Conservation (phyloP, 2,329 filamentous ascomycete species). For the Graphium sp. region DNA sequence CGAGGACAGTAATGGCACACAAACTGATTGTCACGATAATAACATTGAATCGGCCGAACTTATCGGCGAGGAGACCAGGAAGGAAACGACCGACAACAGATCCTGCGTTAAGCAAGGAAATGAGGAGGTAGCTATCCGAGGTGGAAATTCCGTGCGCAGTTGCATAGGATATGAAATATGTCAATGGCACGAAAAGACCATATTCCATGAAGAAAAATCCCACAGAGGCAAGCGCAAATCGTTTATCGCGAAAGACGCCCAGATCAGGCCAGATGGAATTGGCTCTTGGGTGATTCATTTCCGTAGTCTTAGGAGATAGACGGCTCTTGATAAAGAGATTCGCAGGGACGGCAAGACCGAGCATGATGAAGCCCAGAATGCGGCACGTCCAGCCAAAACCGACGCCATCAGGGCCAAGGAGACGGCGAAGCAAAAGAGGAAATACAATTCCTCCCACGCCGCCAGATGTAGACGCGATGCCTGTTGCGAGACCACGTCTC, state of each 20-base stretch:
- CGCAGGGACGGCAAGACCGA: conserved; percentile 26
- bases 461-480: conserved; percentile 53
- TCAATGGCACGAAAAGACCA: conserved; percentile 57
- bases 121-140: conserved; percentile 51
- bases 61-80: conserved; percentile 61
- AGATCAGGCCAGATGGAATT: conserved; percentile 38
- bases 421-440: conserved; percentile 25
- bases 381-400: conserved; percentile 32
- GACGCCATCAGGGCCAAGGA: conserved; percentile 24
- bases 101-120: conserved; percentile 69
- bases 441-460: conserved; percentile 54
- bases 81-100: conserved; percentile 62
- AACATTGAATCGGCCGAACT: conserved; percentile 64
- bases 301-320: conserved; percentile 25
- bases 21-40: conserved; percentile 50
- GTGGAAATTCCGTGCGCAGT: conserved; percentile 39
- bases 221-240: conserved; percentile 41
- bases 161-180: conserved; percentile 61
- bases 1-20: conserved; percentile 38
- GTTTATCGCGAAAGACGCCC: conserved; percentile 39
- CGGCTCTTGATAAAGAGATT: conserved; percentile 33
- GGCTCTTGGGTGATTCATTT: conserved; percentile 2
- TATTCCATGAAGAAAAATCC: conserved; percentile 57
- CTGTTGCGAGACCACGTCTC: conserved; percentile 60
- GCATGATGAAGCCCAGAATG: conserved; percentile 30